Conservation (phyloP, 2,329 filamentous ascomycete species). For the Diaporthe humulicola region DNA sequence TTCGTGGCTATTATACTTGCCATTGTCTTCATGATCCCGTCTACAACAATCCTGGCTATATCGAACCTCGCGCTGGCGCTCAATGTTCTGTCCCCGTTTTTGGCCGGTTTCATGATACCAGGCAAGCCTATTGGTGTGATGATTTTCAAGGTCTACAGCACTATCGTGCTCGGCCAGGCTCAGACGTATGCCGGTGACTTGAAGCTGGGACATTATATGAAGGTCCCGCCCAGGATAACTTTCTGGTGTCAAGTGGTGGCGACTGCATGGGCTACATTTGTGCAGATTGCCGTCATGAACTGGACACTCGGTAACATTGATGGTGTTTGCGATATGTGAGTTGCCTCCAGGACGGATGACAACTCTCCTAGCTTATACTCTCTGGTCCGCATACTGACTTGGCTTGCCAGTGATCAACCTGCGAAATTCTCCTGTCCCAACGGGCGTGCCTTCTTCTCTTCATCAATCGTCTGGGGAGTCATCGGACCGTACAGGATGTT, state of each 20-base stretch:
- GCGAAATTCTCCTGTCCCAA: constrained; percentile 59
- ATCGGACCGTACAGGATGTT: constrained; percentile 70
- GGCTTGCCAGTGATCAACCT: constrained; percentile 55
- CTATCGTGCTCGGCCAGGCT: constrained; percentile 53
- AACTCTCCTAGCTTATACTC: not conserved
- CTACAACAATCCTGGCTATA: constrained; percentile 60
- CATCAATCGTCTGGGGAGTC: constrained; percentile 69
- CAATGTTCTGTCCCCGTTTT: constrained; percentile 67
- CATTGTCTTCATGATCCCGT: constrained; percentile 60
- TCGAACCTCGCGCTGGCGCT: constrained; percentile 65
- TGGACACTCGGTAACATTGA: constrained; percentile 61
- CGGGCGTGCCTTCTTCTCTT: constrained; percentile 62
- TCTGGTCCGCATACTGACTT: constrained; percentile 50
- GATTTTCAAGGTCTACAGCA: constrained; percentile 67
- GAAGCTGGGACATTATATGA: constrained; percentile 55
- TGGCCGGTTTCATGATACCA: constrained; percentile 71
- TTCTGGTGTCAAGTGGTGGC: constrained; percentile 56
- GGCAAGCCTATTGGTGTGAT: constrained; percentile 68
- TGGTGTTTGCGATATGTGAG: constrained; percentile 60
- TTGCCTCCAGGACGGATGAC: not conserved
- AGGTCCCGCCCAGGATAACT: constrained; percentile 58
- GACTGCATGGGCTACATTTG: constrained; percentile 57
- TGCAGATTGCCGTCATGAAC: constrained; percentile 61
- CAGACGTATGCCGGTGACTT: constrained; percentile 51
- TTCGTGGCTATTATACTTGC: constrained; percentile 62